Percentiles rank a stretch among this genome's conserved stretches.
These are phyloP conservation scores for Geotrichum bryndzae DNA, from an alignment of 1,139 yeast genomes.

Conservation along the genomic window DNA sequence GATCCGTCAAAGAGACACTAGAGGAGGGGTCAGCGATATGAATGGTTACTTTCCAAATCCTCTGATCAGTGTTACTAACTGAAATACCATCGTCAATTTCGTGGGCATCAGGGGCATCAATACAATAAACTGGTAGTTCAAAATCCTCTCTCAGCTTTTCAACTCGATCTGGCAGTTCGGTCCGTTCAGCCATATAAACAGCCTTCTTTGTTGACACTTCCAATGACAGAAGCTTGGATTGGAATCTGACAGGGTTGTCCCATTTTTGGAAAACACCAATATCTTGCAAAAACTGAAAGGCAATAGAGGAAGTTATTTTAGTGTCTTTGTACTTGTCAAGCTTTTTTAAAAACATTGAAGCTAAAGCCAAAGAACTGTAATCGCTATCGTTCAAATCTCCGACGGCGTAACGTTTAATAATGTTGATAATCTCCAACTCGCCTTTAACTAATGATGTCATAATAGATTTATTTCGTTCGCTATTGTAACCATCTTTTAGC, in stretches of 20 bases:
- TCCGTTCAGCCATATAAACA: slow-evolving; percentile 12
- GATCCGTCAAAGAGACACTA: slow-evolving; percentile 48
- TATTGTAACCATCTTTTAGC: background rate
- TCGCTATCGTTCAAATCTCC: slow-evolving; percentile 25
- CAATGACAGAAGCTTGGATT: slow-evolving; percentile 17
- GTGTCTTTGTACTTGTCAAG: background rate
- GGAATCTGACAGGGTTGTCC: slow-evolving; percentile 19
- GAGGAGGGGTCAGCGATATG: slow-evolving; percentile 85
- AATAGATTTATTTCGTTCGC: background rate
- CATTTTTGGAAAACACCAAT: slow-evolving; percentile 17
- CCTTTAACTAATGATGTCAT: background rate
- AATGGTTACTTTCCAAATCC: slow-evolving; percentile 47
- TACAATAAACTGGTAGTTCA: slow-evolving; percentile 64
- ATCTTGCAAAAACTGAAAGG: slow-evolving; percentile 19
- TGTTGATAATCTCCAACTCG: slow-evolving; percentile 14
- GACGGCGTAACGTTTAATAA: slow-evolving; percentile 25
- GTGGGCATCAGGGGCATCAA: slow-evolving; percentile 73
- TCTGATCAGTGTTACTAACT: slow-evolving; percentile 38
- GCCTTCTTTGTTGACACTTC: slow-evolving; percentile 21
- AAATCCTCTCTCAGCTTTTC: slow-evolving; percentile 36
- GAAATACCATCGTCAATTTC: slow-evolving; percentile 95
- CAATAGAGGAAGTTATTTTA: slow-evolving; percentile 17
- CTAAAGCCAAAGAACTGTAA: slow-evolving; percentile 23
- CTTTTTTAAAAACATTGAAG: slow-evolving; percentile 22
- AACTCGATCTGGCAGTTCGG: slow-evolving; percentile 14